Conservation (phyloP, 345 rosid genomes). For the Boechera retrofracta region DNA sequence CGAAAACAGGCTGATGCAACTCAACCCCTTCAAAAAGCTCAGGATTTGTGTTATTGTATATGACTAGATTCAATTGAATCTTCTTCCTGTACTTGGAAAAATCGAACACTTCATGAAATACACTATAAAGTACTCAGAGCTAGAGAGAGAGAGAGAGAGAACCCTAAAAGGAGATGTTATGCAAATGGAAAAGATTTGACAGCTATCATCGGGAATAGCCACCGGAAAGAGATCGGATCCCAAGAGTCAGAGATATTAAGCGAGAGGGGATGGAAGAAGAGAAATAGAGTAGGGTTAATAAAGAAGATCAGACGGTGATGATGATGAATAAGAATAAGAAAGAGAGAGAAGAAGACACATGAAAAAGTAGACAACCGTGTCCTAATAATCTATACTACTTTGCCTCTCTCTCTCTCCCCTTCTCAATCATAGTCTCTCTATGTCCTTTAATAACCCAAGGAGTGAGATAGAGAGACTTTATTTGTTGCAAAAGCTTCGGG, state of each 20-base stretch:
- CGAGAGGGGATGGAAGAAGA: constrained; percentile 32
- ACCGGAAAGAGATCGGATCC: constrained; percentile 51
- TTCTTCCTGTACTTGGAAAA: constrained; percentile 20
- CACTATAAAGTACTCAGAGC: constrained; percentile 13
- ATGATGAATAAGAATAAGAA: constrained; percentile 11
- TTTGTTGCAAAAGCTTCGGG: constrained; percentile 75
- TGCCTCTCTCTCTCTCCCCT: constrained; percentile 32
- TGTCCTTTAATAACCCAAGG: constrained; percentile 38
- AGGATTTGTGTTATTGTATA: constrained; percentile 18
- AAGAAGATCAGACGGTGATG: constrained; percentile 45
- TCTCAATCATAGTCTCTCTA: constrained; percentile 41
- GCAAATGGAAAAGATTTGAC: constrained; percentile 37
- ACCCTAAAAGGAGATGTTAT: constrained; percentile 37
- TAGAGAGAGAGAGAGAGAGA: constrained; percentile 37
- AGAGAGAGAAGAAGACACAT: constrained; percentile 40
- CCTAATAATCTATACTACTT: constrained; percentile 57
- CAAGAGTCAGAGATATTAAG: constrained; percentile 20
- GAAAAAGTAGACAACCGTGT: constrained; percentile 52
- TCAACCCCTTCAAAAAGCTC: constrained; percentile 16
- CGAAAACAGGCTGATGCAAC: constrained; percentile 21
- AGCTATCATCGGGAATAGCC: constrained; percentile 63
- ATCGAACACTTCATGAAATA: constrained; percentile 30
- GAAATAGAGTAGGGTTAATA: constrained; percentile 57
- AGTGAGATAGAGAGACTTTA: constrained; percentile 55
- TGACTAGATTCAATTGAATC: constrained; percentile 8